phyloP scores from a whole-genome alignment of 108 stramenopile genomes.

The Nitzschia sp. region DNA sequence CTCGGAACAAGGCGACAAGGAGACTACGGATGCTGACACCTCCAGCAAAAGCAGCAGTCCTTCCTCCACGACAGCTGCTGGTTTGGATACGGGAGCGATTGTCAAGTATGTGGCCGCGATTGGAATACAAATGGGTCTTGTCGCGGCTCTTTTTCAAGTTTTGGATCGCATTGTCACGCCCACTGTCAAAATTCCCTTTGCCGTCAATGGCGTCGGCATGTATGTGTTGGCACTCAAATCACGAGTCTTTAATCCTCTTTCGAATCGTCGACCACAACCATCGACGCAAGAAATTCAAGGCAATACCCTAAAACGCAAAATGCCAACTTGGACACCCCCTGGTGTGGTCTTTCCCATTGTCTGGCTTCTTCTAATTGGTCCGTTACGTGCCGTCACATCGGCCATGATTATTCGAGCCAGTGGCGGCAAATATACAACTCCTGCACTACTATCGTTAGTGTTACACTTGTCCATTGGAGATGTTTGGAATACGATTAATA shows the following conservation, averaged over 20 bases:
- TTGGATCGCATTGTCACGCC: slow-evolving; percentile 29
- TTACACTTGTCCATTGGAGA: slow-evolving; percentile 90
- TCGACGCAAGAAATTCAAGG: slow-evolving; percentile 21
- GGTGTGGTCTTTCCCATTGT: slow-evolving; percentile 92
- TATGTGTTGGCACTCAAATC: slow-evolving; percentile 53
- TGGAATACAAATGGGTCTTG: slow-evolving; percentile 46
- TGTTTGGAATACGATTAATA: slow-evolving; percentile 96
- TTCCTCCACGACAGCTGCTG: no score
- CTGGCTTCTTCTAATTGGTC: slow-evolving; percentile 88
- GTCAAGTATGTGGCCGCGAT: slow-evolving; percentile 43
- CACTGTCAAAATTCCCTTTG: slow-evolving; percentile 31
- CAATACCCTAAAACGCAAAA: slow-evolving; percentile 45
- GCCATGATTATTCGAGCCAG: slow-evolving; percentile 57
- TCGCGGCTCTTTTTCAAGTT: slow-evolving; percentile 33
- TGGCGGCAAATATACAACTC: slow-evolving; percentile 28
- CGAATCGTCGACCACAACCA: slow-evolving; percentile 46
- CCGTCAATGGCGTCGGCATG: slow-evolving; percentile 34
- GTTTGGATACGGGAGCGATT: slow-evolving; percentile 47
- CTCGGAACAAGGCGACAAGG: no score
- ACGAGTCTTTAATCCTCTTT: slow-evolving; percentile 57
- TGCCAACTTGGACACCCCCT: slow-evolving; percentile 89
- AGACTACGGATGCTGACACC: no score
- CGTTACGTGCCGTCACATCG: slow-evolving; percentile 78
- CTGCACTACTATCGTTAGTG: slow-evolving; percentile 69
- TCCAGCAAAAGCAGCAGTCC: no score